These are phyloP conservation scores for Saccharomycopsis babjevae DNA, from an alignment of 805 yeast species.

Conservation along the genomic window DNA sequence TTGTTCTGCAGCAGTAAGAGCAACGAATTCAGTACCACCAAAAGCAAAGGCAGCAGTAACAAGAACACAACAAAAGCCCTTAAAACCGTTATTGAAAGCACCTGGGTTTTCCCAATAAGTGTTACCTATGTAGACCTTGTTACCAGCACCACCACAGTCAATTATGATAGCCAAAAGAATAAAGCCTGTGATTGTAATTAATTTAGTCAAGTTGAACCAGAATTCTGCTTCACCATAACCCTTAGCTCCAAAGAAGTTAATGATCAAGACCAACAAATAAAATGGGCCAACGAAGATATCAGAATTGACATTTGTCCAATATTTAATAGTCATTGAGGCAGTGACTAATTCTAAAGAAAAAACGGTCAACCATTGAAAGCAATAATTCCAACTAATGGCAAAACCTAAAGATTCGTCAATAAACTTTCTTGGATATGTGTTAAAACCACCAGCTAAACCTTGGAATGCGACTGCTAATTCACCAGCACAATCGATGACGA, in stretches of 20 bases:
- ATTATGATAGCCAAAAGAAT: conserved; percentile 41
- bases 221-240: conserved; percentile 59
- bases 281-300: conserved; percentile 50
- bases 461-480: conserved; percentile 56
- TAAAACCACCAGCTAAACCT: conserved; percentile 52
- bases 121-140: conserved; percentile 39
- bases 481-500: conserved; percentile 54
- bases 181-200: conserved; percentile 50
- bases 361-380: conserved; percentile 53
- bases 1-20: conserved; percentile 50
- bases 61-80: conserved; percentile 44
- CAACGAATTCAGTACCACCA: conserved; percentile 52
- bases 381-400: conserved; percentile 53
- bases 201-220: conserved; percentile 54
- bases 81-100: conserved; percentile 42
- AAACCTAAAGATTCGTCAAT: conserved; percentile 50
- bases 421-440: conserved; percentile 44
- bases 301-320: conserved; percentile 47
- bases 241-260: conserved; percentile 44
- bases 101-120: conserved; percentile 46
- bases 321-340: conserved; percentile 50
- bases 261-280: conserved; percentile 33
- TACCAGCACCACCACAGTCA: conserved; percentile 34
- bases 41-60: conserved; percentile 51
- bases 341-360: conserved; percentile 57